Evolutionary conservation across 1,284 basidiomycete species (phyloP).

Genomic region (Ganoderma resinaceum): DNA sequence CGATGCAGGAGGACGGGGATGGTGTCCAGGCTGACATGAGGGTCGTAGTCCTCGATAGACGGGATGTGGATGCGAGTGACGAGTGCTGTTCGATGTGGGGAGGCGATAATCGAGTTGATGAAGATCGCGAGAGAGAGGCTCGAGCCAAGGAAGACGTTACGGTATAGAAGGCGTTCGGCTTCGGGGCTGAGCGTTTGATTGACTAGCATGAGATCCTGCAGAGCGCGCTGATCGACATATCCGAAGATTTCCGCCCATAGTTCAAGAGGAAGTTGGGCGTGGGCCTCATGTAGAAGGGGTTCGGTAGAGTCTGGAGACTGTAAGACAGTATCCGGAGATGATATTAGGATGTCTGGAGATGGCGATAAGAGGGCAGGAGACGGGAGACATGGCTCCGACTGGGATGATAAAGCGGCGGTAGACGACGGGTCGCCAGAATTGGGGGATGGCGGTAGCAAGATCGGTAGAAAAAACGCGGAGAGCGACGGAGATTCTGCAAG

Average conservation of each 20-base stretch:
- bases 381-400: not conserved
- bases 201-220: slow-evolving; percentile 3
- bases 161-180: slow-evolving; percentile 11
- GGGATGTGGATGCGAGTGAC: slow-evolving; percentile 6
- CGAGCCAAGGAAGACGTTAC: not conserved
- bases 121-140: not conserved
- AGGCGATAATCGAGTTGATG: not conserved
- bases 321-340: not conserved
- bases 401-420: not conserved
- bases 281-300: not conserved
- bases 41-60: not conserved
- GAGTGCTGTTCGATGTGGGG: not conserved
- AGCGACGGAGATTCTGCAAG: not conserved
- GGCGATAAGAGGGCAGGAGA: not conserved
- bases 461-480: not conserved
- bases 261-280: slow-evolving; percentile 1
- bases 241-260: slow-evolving; percentile 13
- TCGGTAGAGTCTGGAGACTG: not conserved
- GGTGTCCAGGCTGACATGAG: not conserved
- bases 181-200: not conserved
- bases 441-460: not conserved
- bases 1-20: not conserved
- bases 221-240: not conserved
- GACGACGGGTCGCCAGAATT: not conserved
- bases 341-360: not conserved